These are phyloP conservation scores for Vitis vinifera DNA, from an alignment of 164 flowering plant species.

Conservation along the genomic window DNA sequence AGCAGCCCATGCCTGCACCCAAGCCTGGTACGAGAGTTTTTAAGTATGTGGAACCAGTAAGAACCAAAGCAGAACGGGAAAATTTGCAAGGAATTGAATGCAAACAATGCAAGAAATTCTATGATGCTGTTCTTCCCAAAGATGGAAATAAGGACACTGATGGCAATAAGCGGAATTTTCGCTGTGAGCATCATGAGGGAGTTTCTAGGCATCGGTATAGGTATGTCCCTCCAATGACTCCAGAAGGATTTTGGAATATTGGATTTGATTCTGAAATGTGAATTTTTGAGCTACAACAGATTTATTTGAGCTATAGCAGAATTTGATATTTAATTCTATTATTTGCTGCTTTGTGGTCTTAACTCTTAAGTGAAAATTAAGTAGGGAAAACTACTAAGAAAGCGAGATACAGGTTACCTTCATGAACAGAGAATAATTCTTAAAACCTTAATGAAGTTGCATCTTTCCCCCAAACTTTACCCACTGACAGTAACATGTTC, in stretches of 20 bases:
- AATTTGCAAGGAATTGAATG: conserved; percentile 83
- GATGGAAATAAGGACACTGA: conserved; percentile 25
- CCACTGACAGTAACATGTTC: too few species aligned
- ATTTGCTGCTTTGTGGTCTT: not conserved
- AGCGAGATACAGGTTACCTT: not conserved
- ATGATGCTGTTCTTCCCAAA: conserved; percentile 83
- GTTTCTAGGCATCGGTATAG: conserved; percentile 92
- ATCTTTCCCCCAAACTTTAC: not conserved
- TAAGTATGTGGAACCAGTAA: conserved; percentile 79
- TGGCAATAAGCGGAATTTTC: conserved; percentile 28
- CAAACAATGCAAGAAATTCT: conserved; percentile 94
- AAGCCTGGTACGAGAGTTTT: conserved; percentile 38
- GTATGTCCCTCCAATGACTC: conserved; percentile 85
- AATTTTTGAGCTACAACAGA: conserved; percentile 1
- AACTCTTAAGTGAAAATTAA: too few species aligned
- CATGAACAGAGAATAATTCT: not conserved
- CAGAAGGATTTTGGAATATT: conserved; percentile 99
- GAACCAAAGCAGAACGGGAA: conserved; percentile 86
- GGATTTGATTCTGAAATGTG: conserved; percentile 83
- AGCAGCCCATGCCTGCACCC: conserved; percentile 31
- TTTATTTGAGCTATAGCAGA: not conserved
- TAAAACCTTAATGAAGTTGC: not conserved
- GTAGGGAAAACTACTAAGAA: not conserved
- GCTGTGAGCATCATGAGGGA: conserved; percentile 94
- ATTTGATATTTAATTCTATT: not conserved